Evolutionary conservation across 2,329 filamentous ascomycete genomes (phyloP).

Genomic region (Claviceps spartinae): DNA sequence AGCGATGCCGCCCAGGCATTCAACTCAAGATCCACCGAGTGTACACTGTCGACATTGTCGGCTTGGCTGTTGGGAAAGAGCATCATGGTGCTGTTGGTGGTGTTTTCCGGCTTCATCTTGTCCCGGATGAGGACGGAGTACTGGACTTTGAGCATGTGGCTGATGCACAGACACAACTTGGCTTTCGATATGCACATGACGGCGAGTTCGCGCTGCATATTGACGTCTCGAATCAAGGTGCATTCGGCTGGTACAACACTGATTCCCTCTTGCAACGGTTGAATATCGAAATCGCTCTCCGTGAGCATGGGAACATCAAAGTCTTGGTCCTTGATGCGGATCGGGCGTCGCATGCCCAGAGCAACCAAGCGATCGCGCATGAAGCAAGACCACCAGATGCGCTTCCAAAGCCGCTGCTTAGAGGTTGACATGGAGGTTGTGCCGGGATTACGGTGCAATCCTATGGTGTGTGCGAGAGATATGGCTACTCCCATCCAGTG

Average conservation of each 20-base stretch:
- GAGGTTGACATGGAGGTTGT: conserved; percentile 60
- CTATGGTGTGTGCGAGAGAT: conserved; percentile 84
- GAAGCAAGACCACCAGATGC: conserved; percentile 97
- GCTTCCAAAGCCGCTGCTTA: conserved; percentile 77
- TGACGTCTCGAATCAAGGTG: conserved; percentile 53
- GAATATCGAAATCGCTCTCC: conserved; percentile 72
- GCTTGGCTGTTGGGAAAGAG: conserved; percentile 78
- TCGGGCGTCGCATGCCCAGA: conserved; percentile 83
- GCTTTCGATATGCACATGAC: conserved; percentile 86
- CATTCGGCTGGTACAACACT: conserved; percentile 57
- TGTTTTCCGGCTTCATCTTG: conserved; percentile 62
- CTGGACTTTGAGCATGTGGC: conserved; percentile 76
- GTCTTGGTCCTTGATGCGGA: conserved; percentile 83
- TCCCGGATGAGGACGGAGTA: conserved; percentile 84
- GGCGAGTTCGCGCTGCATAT: conserved; percentile 66
- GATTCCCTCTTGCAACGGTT: conserved; percentile 51
- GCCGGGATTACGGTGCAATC: conserved; percentile 71
- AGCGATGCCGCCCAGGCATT: conserved; percentile 63
- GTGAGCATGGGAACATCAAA: conserved; percentile 87
- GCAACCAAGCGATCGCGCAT: conserved; percentile 90
- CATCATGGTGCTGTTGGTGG: conserved; percentile 72
- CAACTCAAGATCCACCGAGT: conserved; percentile 65
- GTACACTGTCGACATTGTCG: conserved; percentile 69
- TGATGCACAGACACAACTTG: conserved; percentile 78
- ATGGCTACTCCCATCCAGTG: conserved; percentile 98